phyloP scores from a whole-genome alignment of 2,329 filamentous ascomycete genomes.

The Penicillium nordicum region DNA sequence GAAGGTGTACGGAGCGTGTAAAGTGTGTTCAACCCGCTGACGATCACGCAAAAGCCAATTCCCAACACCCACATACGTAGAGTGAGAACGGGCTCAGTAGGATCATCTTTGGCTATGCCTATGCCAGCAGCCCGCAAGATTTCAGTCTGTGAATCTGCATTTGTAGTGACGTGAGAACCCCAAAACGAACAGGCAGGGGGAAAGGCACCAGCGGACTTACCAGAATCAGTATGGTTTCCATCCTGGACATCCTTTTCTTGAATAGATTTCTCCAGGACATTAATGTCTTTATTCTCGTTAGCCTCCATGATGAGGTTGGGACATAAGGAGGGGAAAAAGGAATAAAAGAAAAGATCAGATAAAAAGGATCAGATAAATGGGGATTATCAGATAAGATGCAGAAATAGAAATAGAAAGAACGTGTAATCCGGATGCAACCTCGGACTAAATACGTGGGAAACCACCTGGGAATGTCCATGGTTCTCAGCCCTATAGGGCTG shows the following conservation, averaged over 20 bases:
- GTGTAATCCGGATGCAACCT: constrained; percentile 1
- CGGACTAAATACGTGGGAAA: neutral
- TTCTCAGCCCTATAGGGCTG: constrained; percentile 12
- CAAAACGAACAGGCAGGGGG: no score
- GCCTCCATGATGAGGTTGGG: constrained; percentile 1
- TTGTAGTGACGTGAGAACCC: neutral
- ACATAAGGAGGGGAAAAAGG: neutral
- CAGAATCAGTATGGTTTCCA: neutral
- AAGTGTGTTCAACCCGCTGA: constrained; percentile 47
- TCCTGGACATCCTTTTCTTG: neutral
- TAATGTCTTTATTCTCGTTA: neutral
- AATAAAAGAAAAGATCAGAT: neutral
- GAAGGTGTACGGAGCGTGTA: constrained; percentile 40
- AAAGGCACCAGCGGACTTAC: neutral
- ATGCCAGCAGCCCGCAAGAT: constrained; percentile 38
- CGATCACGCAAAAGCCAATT: constrained; percentile 39
- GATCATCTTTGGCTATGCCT: constrained; percentile 50
- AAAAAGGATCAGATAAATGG: constrained; percentile 20
- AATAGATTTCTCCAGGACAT: neutral
- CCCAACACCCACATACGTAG: constrained; percentile 45
- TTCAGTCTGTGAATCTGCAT: constrained; percentile 12
- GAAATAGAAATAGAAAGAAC: neutral
- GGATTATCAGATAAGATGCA: constrained; percentile 23
- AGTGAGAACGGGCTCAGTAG: constrained; percentile 24
- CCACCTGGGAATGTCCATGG: neutral